Conservation (phyloP, 2,329 filamentous ascomycete genomes). For the Aschersonia sp. region DNA sequence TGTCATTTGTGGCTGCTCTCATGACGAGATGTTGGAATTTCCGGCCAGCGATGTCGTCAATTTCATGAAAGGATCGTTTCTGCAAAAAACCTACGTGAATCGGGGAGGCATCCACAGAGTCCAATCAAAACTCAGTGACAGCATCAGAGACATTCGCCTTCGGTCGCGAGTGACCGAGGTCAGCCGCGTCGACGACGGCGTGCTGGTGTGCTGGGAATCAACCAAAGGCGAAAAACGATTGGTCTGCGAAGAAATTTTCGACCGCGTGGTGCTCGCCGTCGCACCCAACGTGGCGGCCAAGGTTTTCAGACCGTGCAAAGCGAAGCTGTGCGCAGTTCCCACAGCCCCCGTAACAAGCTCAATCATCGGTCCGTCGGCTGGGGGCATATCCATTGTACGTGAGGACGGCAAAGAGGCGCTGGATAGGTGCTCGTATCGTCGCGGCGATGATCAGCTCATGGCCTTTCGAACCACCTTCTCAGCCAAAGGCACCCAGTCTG, state of each 20-base stretch:
- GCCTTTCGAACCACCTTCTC: slow-evolving; percentile 20
- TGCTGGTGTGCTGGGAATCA: slow-evolving; percentile 20
- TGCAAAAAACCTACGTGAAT: slow-evolving; percentile 35
- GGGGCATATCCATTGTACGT: slow-evolving; percentile 2
- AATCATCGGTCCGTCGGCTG: slow-evolving; percentile 15
- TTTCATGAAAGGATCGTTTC: slow-evolving; percentile 32
- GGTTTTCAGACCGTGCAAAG: slow-evolving; percentile 28
- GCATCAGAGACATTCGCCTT: slow-evolving; percentile 23
- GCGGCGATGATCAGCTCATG: slow-evolving; percentile 16
- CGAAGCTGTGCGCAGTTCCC: slow-evolving; percentile 27
- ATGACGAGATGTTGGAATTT: slow-evolving; percentile 31
- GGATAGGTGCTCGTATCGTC: slow-evolving; percentile 13
- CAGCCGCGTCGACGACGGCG: slow-evolving; percentile 8
- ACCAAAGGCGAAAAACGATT: slow-evolving; percentile 2
- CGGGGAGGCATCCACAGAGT: slow-evolving; percentile 33
- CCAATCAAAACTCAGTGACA: slow-evolving; percentile 27
- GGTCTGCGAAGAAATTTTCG: slow-evolving; percentile 24
- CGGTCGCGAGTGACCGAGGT: slow-evolving; percentile 22
- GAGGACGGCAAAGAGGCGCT: slow-evolving; percentile 2
- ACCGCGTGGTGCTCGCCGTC: slow-evolving; percentile 38
- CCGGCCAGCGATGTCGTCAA: slow-evolving; percentile 36
- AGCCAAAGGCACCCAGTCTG: slow-evolving; percentile 21
- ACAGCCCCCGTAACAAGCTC: slow-evolving; percentile 32
- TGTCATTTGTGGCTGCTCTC: slow-evolving; percentile 38
- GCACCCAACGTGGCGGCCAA: slow-evolving; percentile 35